phyloP scores from a whole-genome alignment of 2,329 filamentous ascomycete genomes.

The Leptographium galeiforme region DNA sequence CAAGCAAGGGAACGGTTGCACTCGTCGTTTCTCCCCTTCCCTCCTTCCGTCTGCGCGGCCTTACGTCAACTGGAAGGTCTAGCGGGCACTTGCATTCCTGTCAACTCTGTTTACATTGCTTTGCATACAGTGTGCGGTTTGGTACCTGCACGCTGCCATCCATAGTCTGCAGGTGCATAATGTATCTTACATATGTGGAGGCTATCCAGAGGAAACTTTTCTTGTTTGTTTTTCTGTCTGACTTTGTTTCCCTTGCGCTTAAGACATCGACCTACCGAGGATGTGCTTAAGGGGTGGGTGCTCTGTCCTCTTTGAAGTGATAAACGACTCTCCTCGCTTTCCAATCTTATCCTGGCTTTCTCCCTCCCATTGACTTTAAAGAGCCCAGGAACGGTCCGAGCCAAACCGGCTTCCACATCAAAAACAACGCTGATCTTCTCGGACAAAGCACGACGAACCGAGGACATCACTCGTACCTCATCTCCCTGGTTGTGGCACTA shows the following conservation, averaged over 20 bases:
- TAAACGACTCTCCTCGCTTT: background rate
- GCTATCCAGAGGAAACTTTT: background rate
- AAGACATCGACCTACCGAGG: background rate
- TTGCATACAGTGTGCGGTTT: background rate
- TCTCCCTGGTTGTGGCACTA: background rate
- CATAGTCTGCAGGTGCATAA: background rate
- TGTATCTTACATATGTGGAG: background rate
- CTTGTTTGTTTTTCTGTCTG: background rate
- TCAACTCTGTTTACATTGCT: background rate
- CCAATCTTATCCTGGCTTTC: background rate
- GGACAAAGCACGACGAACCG: too few relatives aligned
- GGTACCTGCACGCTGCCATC: too few relatives aligned
- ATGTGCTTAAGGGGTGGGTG: background rate
- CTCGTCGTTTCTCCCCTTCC: background rate
- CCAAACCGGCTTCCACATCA: background rate
- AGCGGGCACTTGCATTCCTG: background rate
- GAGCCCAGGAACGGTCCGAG: background rate
- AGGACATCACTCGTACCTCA: background rate
- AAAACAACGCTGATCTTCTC: background rate
- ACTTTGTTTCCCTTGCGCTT: background rate
- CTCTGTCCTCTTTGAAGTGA: too few relatives aligned
- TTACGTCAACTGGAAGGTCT: background rate
- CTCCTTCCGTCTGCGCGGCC: background rate
- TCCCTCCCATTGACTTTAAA: background rate
- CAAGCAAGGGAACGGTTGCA: background rate